Evolutionary conservation across 2,329 filamentous ascomycete species (phyloP), one percentile per base, ranked within the genome.

Genomic region (Aspergillus viridinutans): DNA sequence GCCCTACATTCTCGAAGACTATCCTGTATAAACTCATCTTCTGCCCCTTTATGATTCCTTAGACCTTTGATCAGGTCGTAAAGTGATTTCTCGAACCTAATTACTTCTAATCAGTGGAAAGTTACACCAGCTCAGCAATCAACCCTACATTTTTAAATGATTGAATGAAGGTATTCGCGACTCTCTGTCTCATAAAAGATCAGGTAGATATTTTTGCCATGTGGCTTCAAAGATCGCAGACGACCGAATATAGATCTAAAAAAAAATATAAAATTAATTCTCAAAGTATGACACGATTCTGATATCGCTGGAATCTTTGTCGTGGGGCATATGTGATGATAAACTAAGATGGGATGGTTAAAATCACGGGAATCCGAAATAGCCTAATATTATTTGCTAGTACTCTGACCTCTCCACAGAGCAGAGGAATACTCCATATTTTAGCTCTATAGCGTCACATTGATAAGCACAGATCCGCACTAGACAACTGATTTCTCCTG

Each of bases 11-110:
- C 94, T 80, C 92, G 92, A 71, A 97, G 79, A 70, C 88, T 92
- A 74, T 90, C 88, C 72, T 96, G 89, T 58, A 99, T 95, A 75
- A 97, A 99, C 72, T 95, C 91, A 74, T 89, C 90, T 78, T 99
- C 94, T 71, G 88, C 89, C 67, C 93, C 93, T 76, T 96, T 97
- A 80, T 97, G 92, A 73, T 93, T 94, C 64, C 94, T 88, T 71
- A 99, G 81, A 69, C 94, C 94, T 76, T 92, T 86, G 69, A 99
- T 99, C 81, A 99, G 92, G 85, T 97, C 93, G 77, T 97, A 96
- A 21, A 99, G 85, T 45, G 94, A 97, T 78, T 99, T 99, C 77
- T 99, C 94, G 79, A 99, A 99, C 94, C 92, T 97, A 52, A 6
- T 17, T 7, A 17, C 32, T 17, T 38, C 32, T 38, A 17, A 17